These are phyloP conservation scores for Cladosporium sp. DNA, from an alignment of 2,329 filamentous ascomycete species.

Conservation along the genomic window DNA sequence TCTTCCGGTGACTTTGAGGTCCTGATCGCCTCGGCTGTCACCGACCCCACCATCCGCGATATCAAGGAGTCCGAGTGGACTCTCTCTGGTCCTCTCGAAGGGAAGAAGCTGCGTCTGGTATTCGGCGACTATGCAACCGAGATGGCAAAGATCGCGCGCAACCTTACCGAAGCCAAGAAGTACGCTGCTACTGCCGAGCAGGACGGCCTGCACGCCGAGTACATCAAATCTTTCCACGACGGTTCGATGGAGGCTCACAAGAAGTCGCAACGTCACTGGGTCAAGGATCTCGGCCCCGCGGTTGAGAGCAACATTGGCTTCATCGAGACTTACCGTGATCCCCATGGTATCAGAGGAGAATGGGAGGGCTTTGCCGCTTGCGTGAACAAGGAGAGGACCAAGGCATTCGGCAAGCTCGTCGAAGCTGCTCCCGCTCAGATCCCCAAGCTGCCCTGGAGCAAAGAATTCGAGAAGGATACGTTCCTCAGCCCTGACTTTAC, in stretches of 20 bases:
- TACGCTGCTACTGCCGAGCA: slow-evolving; percentile 42
- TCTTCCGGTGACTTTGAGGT: slow-evolving; percentile 39
- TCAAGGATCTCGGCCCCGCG: slow-evolving; percentile 44
- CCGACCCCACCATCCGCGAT: slow-evolving; percentile 36
- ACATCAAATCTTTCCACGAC: slow-evolving; percentile 45
- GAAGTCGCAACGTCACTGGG: slow-evolving; percentile 48
- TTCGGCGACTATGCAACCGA: slow-evolving; percentile 43
- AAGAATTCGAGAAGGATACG: slow-evolving; percentile 91
- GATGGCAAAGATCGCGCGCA: slow-evolving; percentile 41
- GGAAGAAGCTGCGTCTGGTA: slow-evolving; percentile 41
- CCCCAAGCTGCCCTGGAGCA: slow-evolving; percentile 78
- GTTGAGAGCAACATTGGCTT: slow-evolving; percentile 51
- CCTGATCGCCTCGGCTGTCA: slow-evolving; percentile 42
- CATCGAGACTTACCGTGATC: slow-evolving; percentile 51
- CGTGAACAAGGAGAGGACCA: slow-evolving; percentile 86
- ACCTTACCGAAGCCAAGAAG: slow-evolving; percentile 42
- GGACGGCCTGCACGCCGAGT: slow-evolving; percentile 40
- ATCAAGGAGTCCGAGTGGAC: slow-evolving; percentile 41
- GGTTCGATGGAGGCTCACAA: slow-evolving; percentile 47
- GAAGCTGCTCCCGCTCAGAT: slow-evolving; percentile 75
- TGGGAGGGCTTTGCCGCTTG: slow-evolving; percentile 45
- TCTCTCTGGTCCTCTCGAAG: slow-evolving; percentile 35
- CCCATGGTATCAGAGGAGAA: slow-evolving; percentile 48
- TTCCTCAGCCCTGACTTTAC: slow-evolving; percentile 96
- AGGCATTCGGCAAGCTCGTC: slow-evolving; percentile 80